Evolutionary conservation across 2,329 filamentous ascomycete species (phyloP).

Genomic region (Aureobasidium pullulans): DNA sequence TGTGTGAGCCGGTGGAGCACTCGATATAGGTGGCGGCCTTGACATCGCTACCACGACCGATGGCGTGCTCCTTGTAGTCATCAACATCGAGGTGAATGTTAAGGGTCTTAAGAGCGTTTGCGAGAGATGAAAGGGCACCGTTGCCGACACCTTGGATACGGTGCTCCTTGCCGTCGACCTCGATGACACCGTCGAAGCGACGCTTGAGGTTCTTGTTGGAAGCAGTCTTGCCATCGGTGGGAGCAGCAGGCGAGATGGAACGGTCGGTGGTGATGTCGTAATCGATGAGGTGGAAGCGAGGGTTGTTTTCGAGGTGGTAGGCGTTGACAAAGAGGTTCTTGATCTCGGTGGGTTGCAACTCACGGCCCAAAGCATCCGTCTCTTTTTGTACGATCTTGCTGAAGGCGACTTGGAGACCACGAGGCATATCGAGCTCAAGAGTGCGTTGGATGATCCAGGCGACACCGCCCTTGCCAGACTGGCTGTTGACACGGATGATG

Average conservation of each 20-base stretch:
- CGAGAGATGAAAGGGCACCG: slow-evolving; percentile 82
- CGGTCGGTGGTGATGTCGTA: slow-evolving; percentile 87
- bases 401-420: slow-evolving; percentile 87
- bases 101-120: slow-evolving; percentile 68
- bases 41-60: slow-evolving; percentile 68
- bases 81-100: slow-evolving; percentile 84
- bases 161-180: slow-evolving; percentile 74
- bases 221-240: slow-evolving; percentile 60
- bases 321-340: slow-evolving; percentile 79
- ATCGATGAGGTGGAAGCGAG: slow-evolving; percentile 79
- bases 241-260: slow-evolving; percentile 63
- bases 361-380: slow-evolving; percentile 73
- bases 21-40: slow-evolving; percentile 96
- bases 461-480: slow-evolving; percentile 88
- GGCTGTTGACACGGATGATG: slow-evolving; percentile 95
- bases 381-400: slow-evolving; percentile 76
- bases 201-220: slow-evolving; percentile 73
- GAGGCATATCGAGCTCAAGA: slow-evolving; percentile 84
- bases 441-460: slow-evolving; percentile 90
- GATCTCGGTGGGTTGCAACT: slow-evolving; percentile 79
- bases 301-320: slow-evolving; percentile 77
- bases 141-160: slow-evolving; percentile 74
- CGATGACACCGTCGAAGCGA: slow-evolving; percentile 76
- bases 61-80: slow-evolving; percentile 95
- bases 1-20: slow-evolving; percentile 63